These are phyloP conservation scores for Flaveria bidentis DNA, from an alignment of 129 eudicot species.

Conservation along the genomic window DNA sequence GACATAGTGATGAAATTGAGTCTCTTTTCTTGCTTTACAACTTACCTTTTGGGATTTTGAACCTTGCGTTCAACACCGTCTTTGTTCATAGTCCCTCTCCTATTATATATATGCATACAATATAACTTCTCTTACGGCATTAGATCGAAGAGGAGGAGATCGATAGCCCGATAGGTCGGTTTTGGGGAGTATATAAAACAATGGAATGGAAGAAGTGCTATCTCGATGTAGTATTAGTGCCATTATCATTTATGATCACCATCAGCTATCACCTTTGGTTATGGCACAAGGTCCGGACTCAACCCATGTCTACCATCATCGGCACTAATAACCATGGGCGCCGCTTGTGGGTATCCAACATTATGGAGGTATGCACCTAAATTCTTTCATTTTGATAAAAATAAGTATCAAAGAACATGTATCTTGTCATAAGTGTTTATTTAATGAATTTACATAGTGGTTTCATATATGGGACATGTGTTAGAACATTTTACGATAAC, in stretches of 20 bases:
- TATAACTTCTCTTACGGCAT: conserved; percentile 2
- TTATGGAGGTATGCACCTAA: conserved; percentile 63
- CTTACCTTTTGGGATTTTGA: conserved; percentile 32
- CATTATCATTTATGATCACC: conserved; percentile 53
- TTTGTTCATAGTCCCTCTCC: conserved; percentile 29
- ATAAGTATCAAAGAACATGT: not conserved
- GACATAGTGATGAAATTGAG: conserved; percentile 32
- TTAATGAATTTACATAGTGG: not conserved
- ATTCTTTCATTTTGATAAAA: not conserved
- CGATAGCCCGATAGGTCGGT: not conserved
- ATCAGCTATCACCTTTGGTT: conserved; percentile 71
- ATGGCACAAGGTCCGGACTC: conserved; percentile 70
- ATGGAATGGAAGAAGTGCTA: conserved; percentile 94
- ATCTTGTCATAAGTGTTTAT: not conserved
- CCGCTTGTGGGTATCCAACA: conserved; percentile 75
- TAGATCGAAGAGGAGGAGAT: not conserved
- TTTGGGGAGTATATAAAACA: conserved; percentile 1
- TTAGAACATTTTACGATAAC: conserved; percentile 2
- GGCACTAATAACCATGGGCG: conserved; percentile 80
- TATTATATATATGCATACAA: conserved; percentile 20
- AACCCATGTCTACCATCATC: conserved; percentile 71
- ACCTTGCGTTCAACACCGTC: conserved; percentile 43
- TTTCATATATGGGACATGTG: not conserved
- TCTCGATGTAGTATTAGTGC: conserved; percentile 74
- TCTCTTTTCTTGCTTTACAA: conserved; percentile 30